Evolutionary conservation across 148 eudicot species (phyloP).

Genomic region (Spergularia marina): DNA sequence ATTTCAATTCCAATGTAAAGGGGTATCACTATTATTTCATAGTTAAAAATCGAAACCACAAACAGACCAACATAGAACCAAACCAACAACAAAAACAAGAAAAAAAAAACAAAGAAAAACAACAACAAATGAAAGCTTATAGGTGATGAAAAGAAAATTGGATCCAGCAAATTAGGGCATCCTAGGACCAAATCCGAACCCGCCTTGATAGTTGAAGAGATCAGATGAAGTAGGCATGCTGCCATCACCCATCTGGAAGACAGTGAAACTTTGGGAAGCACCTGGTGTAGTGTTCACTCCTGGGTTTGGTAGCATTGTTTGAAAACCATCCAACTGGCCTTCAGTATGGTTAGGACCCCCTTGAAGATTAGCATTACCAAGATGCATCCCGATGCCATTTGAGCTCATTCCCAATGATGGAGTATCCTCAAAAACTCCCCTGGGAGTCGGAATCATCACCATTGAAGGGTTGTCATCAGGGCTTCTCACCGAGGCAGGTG

Average conservation of each 20-base stretch:
- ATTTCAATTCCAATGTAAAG: not conserved
- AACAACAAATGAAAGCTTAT: not conserved
- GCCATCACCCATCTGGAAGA: not conserved
- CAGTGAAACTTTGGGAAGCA: not conserved
- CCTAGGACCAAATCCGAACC: conserved; percentile 10
- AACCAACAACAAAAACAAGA: not conserved
- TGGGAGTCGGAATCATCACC: conserved; percentile 14
- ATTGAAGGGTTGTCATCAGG: conserved; percentile 8
- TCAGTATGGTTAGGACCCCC: not conserved
- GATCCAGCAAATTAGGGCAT: not conserved
- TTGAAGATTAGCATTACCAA: not conserved
- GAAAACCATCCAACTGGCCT: conserved; percentile 1
- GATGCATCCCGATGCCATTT: not conserved
- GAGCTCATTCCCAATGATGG: not conserved
- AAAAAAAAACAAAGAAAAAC: not conserved
- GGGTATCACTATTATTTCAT: not conserved
- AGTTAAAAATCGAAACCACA: not conserved
- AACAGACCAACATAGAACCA: not conserved
- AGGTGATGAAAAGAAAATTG: not conserved
- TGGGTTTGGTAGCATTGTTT: not conserved
- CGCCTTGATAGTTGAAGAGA: not conserved
- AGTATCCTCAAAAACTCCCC: not conserved
- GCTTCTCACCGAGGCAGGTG: not conserved
- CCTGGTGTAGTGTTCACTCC: not conserved
- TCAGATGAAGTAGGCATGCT: not conserved